Percentiles rank a stretch among this genome's conserved stretches.
Conservation (phyloP, 331 rosid species). For the Quercus phellos region DNA sequence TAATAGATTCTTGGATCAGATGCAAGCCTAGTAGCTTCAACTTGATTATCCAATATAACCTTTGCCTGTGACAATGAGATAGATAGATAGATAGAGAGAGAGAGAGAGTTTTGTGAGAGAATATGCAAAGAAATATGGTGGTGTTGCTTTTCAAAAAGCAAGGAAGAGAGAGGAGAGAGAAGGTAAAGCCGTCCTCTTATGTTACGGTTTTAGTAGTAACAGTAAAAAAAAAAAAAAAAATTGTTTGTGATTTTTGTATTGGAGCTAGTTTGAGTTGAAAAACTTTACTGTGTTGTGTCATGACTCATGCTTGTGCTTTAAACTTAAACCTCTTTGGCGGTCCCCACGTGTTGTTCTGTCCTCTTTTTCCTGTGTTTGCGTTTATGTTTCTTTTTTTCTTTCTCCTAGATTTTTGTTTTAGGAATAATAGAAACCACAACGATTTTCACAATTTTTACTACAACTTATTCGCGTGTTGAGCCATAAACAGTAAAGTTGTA, state of each 20-base stretch:
- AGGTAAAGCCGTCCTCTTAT: conserved; percentile 24
- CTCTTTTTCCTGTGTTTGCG: no score
- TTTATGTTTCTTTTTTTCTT: not conserved
- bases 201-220: conserved; percentile 3
- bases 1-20: conserved; percentile 55
- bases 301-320: conserved; percentile 37
- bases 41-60: conserved; percentile 32
- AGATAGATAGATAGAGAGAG: conserved; percentile 5
- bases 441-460: accelerated
- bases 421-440: accelerated
- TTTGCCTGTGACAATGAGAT: conserved; percentile 10
- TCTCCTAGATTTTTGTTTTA: no score
- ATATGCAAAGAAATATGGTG: conserved; percentile 27
- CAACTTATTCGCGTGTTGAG: accelerated
- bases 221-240: not conserved
- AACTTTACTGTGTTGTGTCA: conserved; percentile 15
- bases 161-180: not conserved
- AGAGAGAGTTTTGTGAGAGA: conserved; percentile 16
- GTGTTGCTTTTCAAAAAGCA: conserved; percentile 53
- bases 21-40: conserved; percentile 19
- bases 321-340: conserved; percentile 48
- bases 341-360: conserved; percentile 27
- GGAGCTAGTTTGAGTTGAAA: not conserved
- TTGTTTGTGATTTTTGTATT: no score
- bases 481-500: accelerated